Evolutionary conservation across 2,329 filamentous ascomycete genomes (phyloP), one percentile per base, ranked within the genome.

Genomic region (Cytospora mali): DNA sequence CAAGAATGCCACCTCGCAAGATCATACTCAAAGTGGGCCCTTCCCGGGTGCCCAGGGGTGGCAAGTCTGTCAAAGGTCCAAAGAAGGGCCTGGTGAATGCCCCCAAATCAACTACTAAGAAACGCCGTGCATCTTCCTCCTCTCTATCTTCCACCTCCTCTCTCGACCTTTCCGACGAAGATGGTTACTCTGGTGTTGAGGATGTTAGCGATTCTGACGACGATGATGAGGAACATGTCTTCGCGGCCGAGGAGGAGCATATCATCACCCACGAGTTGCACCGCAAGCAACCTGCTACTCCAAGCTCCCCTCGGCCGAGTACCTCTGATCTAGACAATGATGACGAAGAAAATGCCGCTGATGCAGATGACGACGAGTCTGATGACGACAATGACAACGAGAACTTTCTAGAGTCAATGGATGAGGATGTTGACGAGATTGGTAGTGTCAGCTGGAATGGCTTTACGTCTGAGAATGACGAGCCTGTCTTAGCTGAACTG

Each of bases 161-260:
- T 1, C 75, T 84, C 62, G 77, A 85, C 69, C 77, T 87, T 6
- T 89, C 85, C 66, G 86, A 88, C 64, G 90, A 92, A 56, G 86
- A 83, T 58, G 88, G 86, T 61, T 92, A 93, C 74, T 90, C 87
- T 1, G 89, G 82, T 42, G 88, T 96, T 64, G 90, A 94, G 72
- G 86, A 92, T 56, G 89, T 96, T 65, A 91, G 85, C 68, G 91
- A 93, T 69, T 88, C 86, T 13, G 91, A 84, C 59, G 84, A 93
- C 66, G 88, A 92, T 67, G 91, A 94, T 73, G 89, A 94, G 74
- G 86, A 90, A 67, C 86, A 91, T 81, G 86, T 94, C 61, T 84
- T 90, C 71, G 85, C 88, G 81, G 83, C 87, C 79, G 91, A 95
- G 83, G 91, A 93, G 79, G 83, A 87, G 74, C 85, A 88, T 69